These are phyloP conservation scores for Cercophora samala DNA, from an alignment of 495 filamentous ascomycete genomes.

Conservation along the genomic window DNA sequence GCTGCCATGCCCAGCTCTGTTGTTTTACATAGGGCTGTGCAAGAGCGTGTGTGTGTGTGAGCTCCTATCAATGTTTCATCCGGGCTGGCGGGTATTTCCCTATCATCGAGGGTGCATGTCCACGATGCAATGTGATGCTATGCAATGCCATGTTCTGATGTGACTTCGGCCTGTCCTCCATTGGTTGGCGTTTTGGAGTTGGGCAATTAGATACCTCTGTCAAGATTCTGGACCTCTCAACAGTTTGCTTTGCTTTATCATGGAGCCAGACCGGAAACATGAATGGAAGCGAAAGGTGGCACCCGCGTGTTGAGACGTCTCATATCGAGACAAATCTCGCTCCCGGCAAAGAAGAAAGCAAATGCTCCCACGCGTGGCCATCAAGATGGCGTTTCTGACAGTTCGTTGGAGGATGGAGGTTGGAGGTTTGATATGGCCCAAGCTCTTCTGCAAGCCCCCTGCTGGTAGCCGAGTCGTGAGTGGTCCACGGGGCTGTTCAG, in stretches of 20 bases:
- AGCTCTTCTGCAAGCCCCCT: background rate
- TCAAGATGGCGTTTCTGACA: background rate
- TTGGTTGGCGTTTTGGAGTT: background rate
- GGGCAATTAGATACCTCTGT: background rate
- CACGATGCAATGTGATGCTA: background rate
- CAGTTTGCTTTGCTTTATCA: background rate
- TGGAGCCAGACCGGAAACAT: too few species aligned
- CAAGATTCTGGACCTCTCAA: background rate
- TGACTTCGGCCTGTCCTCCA: background rate
- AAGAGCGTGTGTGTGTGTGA: background rate
- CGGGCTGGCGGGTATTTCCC: background rate
- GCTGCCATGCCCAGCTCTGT: background rate
- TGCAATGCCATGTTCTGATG: background rate
- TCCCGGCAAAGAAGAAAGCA: background rate
- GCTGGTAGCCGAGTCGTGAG: background rate
- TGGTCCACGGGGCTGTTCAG: slow-evolving; percentile 1
- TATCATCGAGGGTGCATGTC: background rate
- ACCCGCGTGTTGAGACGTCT: background rate
- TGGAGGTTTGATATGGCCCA: slow-evolving; percentile 7
- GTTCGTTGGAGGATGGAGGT: background rate
- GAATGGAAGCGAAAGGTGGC: background rate
- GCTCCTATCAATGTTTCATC: background rate
- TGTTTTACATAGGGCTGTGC: background rate
- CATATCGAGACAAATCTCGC: background rate
- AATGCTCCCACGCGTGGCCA: background rate